Percentiles rank a stretch among this genome's conserved stretches.
phyloP scores from a whole-genome alignment of 345 rosid genomes.

The Salix brachista region DNA sequence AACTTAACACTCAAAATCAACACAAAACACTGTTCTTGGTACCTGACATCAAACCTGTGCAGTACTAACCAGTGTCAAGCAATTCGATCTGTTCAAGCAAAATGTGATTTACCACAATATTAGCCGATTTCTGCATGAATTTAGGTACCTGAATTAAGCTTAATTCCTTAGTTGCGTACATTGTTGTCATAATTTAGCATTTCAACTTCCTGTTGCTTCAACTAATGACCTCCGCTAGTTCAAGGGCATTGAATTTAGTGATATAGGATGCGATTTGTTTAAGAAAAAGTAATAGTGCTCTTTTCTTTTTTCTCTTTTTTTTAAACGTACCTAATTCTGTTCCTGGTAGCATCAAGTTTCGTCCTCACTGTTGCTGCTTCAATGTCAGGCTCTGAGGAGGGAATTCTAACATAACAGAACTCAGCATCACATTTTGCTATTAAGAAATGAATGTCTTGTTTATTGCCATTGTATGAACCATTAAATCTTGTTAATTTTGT shows the following conservation, averaged over 20 bases:
- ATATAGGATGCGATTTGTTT: background rate
- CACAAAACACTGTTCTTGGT: background rate
- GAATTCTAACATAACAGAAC: background rate
- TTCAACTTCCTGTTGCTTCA: background rate
- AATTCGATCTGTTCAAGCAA: background rate
- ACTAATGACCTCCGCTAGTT: background rate
- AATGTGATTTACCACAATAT: background rate
- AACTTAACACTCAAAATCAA: background rate
- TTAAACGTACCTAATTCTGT: background rate
- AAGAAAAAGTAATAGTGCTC: background rate
- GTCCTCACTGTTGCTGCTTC: background rate
- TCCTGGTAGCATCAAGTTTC: background rate
- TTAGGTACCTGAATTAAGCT: background rate
- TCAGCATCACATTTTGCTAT: background rate
- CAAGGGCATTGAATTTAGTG: background rate
- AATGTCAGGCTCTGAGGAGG: background rate
- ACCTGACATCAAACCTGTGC: background rate
- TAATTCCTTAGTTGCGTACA: background rate
- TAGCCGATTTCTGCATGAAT: background rate
- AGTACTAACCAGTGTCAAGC: background rate
- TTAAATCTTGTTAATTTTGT: background rate
- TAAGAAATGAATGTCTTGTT: background rate
- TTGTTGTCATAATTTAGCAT: background rate
- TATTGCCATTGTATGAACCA: background rate
- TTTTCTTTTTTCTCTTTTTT: too few relatives aligned